Evolutionary conservation across 495 filamentous ascomycete genomes (phyloP).

Genomic region (Aspergillus cavernicola): DNA sequence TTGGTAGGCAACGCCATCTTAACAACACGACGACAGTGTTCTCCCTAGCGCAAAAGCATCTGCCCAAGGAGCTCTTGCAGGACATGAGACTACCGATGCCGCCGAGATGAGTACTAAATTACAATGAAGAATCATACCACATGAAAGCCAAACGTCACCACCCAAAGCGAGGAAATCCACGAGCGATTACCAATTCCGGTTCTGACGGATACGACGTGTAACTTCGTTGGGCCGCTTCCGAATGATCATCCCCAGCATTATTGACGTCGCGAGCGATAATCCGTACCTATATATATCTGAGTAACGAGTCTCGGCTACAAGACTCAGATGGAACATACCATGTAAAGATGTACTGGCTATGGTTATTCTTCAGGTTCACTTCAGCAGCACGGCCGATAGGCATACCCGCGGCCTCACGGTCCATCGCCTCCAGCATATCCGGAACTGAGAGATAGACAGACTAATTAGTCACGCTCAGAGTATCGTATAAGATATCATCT

Average conservation of each 20-base stretch:
- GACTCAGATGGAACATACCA: slow-evolving; percentile 59
- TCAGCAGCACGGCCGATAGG: slow-evolving; percentile 88
- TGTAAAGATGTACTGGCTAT: slow-evolving; percentile 97
- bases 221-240: slow-evolving; percentile 75
- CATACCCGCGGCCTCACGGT: slow-evolving; percentile 73
- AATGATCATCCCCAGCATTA: slow-evolving; percentile 95
- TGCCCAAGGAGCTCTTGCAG: slow-evolving; percentile 79
- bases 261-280: slow-evolving; percentile 75
- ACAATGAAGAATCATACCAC: slow-evolving; percentile 6
- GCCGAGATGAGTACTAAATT: slow-evolving; percentile 37
- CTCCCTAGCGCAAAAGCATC: slow-evolving; percentile 73
- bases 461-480: slow-evolving; percentile 11
- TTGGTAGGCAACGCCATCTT: slow-evolving; percentile 71
- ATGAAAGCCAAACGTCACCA: slow-evolving; percentile 25
- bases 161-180: slow-evolving; percentile 9
- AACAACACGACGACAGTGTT: slow-evolving; percentile 71
- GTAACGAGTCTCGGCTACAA: slow-evolving; percentile 5
- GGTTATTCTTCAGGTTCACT: slow-evolving; percentile 93
- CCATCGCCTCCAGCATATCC: slow-evolving; percentile 67
- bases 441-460: slow-evolving; percentile 59
- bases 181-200: slow-evolving; percentile 65
- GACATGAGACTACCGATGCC: slow-evolving; percentile 71
- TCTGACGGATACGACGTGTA: slow-evolving; percentile 71
- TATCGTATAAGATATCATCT: slow-evolving; percentile 4
- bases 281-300: slow-evolving; percentile 70